These are phyloP conservation scores for Amaranthus cruentus DNA, from an alignment of 148 eudicot species.

Conservation along the genomic window DNA sequence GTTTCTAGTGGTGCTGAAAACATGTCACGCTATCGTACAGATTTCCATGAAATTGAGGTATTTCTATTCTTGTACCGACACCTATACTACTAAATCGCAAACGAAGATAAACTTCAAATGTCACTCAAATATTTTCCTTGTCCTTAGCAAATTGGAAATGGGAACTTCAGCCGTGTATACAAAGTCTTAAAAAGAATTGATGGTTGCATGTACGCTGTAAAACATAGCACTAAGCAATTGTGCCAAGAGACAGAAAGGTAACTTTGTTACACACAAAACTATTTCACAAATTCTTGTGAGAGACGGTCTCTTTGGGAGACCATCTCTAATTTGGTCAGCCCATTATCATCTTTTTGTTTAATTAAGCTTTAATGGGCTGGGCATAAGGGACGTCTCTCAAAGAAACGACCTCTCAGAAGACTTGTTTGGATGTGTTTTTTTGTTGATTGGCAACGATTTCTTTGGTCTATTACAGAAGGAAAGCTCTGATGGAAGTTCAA, in stretches of 20 bases:
- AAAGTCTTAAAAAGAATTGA: slow-evolving; percentile 83
- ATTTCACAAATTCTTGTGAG: no score
- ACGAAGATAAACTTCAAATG: neutral
- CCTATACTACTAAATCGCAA: neutral
- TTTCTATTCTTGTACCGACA: neutral
- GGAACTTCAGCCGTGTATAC: slow-evolving; percentile 82
- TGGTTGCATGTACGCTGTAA: slow-evolving; percentile 90
- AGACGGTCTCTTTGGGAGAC: no score
- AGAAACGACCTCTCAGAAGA: no score
- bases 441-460: slow-evolving; percentile 15
- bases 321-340: no score
- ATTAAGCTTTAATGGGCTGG: no score
- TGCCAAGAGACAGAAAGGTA: slow-evolving; percentile 78
- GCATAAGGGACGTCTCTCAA: no score
- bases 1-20: slow-evolving; percentile 51
- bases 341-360: no score
- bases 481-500: slow-evolving; percentile 96
- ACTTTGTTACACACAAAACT: slow-evolving; percentile 1
- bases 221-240: slow-evolving; percentile 58
- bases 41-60: slow-evolving; percentile 91
- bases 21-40: slow-evolving; percentile 69
- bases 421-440: neutral
- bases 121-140: slow-evolving; percentile 11
- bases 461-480: slow-evolving; percentile 49
- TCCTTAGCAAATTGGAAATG: slow-evolving; percentile 80